Conservation (phyloP, 2,329 filamentous ascomycete genomes). For the Colletotrichum sp. region DNA sequence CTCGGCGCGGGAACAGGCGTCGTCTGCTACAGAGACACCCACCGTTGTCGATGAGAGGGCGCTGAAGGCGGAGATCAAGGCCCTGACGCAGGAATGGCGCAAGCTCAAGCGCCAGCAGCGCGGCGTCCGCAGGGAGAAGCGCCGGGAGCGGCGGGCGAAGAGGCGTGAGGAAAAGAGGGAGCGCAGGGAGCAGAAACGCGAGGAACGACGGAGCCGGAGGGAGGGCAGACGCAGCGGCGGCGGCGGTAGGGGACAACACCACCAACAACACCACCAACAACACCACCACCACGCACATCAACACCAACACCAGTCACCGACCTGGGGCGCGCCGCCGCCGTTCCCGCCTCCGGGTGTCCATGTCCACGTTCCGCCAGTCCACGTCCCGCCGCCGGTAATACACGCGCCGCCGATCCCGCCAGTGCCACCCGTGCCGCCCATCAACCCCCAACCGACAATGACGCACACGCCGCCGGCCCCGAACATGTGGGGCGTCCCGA, state of each 20-base stretch:
- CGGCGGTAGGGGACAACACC: background rate
- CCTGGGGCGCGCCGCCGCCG: slow-evolving; percentile 1
- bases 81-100: slow-evolving; percentile 49
- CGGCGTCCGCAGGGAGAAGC: slow-evolving; percentile 33
- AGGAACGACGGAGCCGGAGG: slow-evolving; percentile 32
- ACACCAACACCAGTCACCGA: background rate
- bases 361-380: background rate
- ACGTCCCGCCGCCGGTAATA: background rate
- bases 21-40: background rate
- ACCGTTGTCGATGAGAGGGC: slow-evolving; percentile 34
- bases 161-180: slow-evolving; percentile 37
- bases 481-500: background rate
- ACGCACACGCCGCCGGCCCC: background rate
- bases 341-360: background rate
- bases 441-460: background rate
- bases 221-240: slow-evolving; percentile 26
- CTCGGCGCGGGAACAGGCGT: background rate
- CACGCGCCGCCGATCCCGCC: background rate
- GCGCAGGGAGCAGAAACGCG: slow-evolving; percentile 31
- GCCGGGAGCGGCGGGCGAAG: slow-evolving; percentile 30
- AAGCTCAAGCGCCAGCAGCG: slow-evolving; percentile 33
- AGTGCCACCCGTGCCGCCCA: background rate
- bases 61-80: slow-evolving; percentile 49
- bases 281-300: background rate
- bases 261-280: background rate